phyloP scores from a whole-genome alignment of 192 early-diverging fungal genomes.

The Gonapodya sp. region DNA sequence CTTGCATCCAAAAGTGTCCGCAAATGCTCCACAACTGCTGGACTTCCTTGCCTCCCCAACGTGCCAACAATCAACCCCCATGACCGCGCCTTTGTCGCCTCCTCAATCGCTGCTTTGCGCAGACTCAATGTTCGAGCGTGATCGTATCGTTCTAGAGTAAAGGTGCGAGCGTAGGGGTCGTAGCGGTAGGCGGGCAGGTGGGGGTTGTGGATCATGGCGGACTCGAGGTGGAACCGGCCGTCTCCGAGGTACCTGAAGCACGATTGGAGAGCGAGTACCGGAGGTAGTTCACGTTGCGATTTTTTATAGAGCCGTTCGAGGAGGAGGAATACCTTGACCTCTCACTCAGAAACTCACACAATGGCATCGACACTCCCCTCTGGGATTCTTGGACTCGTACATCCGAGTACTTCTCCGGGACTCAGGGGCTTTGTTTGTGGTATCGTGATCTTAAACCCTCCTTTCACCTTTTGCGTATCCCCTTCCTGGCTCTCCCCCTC shows the following conservation, averaged over 20 bases:
- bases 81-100: constrained; percentile 50
- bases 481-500: background rate
- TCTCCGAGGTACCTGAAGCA: constrained; percentile 64
- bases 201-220: constrained; percentile 98
- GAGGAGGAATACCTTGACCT: constrained; percentile 10
- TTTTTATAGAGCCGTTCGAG: constrained; percentile 24
- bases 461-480: constrained; percentile 37
- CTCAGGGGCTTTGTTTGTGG: constrained; percentile 93
- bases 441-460: constrained; percentile 58
- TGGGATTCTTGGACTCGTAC: constrained; percentile 77
- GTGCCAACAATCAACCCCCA: constrained; percentile 92
- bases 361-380: constrained; percentile 54
- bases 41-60: constrained; percentile 89
- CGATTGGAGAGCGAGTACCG: background rate
- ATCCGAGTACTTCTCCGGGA: constrained; percentile 91
- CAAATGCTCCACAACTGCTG: constrained; percentile 79
- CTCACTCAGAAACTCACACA: constrained; percentile 35
- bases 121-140: constrained; percentile 85
- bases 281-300: constrained; percentile 8
- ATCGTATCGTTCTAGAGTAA: constrained; percentile 89
- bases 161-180: constrained; percentile 87
- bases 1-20: constrained; percentile 51
- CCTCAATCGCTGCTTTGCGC: constrained; percentile 67
- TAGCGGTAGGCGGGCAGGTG: constrained; percentile 80
- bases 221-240: constrained; percentile 95